Evolutionary conservation across 768 basidiomycete genomes (phyloP), one percentile per base, ranked within the genome.

Genomic region (Clitopilus passeckerianus): DNA sequence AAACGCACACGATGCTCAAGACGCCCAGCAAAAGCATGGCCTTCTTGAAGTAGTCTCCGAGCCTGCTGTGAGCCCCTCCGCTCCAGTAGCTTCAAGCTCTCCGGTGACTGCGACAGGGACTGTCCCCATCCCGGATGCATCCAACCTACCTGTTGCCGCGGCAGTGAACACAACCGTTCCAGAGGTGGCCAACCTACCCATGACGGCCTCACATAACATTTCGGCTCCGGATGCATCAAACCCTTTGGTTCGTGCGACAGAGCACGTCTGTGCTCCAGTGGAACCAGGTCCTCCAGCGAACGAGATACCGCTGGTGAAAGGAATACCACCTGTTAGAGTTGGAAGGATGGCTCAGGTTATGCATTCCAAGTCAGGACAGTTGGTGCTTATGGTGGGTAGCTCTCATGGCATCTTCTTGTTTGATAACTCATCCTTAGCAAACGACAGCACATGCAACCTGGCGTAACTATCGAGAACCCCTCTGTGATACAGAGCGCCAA

Each of bases 381-480:
- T 41, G 37, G 5, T 41, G 5, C n/a, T 41, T 14, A 12, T n/a
- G 37, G 37, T 41, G 37, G 12, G 37, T 41, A 2, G n/a, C 10
- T 41, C 37, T 41, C 10, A 9, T 5, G 3, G 37, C 37, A 4
- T 41, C 14, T 41, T n/a, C 37, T 15, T 41, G 3, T 12, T 15
- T 12, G 10, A 41, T n/a, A 41, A n/a, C 37, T 41, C 14, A 41
- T 4, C 10, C 12, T 41, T n/a, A 5, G n/a, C 27, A 9, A 3
- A 41, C 37, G 37, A 5, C 37, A 83, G 80, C 83, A 81, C 70
- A 83, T 79, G 63, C 81, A 75, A 60, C 76, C 84, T 0, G 80
- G 80, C 61, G 76, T 84, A 50, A 74, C 74, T 0, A 75, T 82
- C 9, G 85, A 86, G 66, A 70, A 71, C 6, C 58, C 77, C 33